phyloP scores from a whole-genome alignment of 371 early-diverging fungal genomes.

The Apophysomyces elegans region DNA sequence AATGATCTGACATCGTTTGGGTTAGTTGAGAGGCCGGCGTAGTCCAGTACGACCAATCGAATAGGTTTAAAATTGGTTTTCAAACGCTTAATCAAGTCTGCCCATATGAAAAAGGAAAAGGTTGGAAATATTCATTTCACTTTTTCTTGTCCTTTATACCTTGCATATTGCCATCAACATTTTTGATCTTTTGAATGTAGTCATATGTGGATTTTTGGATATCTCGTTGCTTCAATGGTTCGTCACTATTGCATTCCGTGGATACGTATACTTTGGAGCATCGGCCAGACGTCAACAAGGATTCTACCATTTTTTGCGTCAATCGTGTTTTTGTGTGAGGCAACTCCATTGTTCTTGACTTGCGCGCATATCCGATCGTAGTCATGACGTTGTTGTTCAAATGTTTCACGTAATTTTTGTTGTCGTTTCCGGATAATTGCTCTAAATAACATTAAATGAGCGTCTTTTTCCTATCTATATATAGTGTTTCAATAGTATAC shows the following conservation, averaged over 20 bases:
- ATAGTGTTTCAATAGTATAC: not conserved
- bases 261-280: conserved; percentile 6
- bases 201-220: conserved; percentile 1
- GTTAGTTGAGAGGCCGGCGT: conserved; percentile 3
- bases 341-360: conserved; percentile 6
- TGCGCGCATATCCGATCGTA: conserved; percentile 12
- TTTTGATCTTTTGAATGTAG: not conserved
- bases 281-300: conserved; percentile 7
- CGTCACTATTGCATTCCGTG: conserved; percentile 4
- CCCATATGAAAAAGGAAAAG: not conserved
- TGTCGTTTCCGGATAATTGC: conserved; percentile 1
- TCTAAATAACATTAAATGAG: conserved; percentile 4
- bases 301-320: not conserved
- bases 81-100: conserved; percentile 3
- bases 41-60: conserved; percentile 11
- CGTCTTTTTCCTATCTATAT: not conserved
- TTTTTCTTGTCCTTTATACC: conserved; percentile 6
- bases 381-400: not conserved
- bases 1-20: conserved; percentile 10
- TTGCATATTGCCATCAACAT: conserved; percentile 1
- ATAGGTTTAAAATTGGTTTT: conserved; percentile 7
- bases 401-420: too few species aligned
- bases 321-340: conserved; percentile 1
- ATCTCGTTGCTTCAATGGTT: conserved; percentile 3
- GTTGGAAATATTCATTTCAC: conserved; percentile 6